A percentile compares a stretch with the other conserved stretches of the same genome.
phyloP scores from a whole-genome alignment of 805 yeast genomes.

The Saccharomycopsis selenospora region DNA sequence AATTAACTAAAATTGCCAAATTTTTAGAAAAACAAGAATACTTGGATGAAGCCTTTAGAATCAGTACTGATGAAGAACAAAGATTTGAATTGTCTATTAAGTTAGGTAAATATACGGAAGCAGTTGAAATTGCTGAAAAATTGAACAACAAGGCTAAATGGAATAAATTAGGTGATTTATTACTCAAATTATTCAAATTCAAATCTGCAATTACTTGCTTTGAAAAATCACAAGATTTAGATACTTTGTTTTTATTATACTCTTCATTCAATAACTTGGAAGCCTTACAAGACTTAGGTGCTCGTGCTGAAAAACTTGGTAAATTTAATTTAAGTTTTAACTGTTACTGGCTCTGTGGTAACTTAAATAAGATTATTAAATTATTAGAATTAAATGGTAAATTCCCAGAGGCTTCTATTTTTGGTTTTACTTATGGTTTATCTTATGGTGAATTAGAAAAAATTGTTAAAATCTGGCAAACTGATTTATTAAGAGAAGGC shows the following conservation, averaged over 20 bases:
- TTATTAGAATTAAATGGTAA: constrained; percentile 63
- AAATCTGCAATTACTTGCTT: constrained; percentile 75
- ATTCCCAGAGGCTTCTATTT: constrained; percentile 76
- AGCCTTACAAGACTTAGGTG: constrained; percentile 57
- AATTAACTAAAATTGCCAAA: constrained; percentile 73
- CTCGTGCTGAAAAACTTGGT: constrained; percentile 61
- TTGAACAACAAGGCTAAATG: constrained; percentile 65
- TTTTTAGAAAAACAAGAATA: constrained; percentile 92
- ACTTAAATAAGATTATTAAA: constrained; percentile 52
- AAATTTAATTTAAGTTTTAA: constrained; percentile 87
- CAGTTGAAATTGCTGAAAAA: constrained; percentile 54
- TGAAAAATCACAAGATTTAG: constrained; percentile 70
- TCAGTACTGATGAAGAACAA: constrained; percentile 84
- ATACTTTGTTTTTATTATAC: constrained; percentile 73
- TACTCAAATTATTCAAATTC: constrained; percentile 71
- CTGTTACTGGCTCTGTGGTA: constrained; percentile 82
- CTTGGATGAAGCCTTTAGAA: constrained; percentile 70
- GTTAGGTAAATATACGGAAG: constrained; percentile 64
- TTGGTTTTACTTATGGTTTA: constrained; percentile 64
- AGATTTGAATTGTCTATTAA: constrained; percentile 83
- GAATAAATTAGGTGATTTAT: constrained; percentile 86
- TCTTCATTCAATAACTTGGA: constrained; percentile 69
- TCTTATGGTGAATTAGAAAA: constrained; percentile 37
- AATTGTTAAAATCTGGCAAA: constrained; percentile 63
- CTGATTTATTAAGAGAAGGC: constrained; percentile 41